Conservation (phyloP, 1,139 yeast genomes). For the Taiozyma sp. region DNA sequence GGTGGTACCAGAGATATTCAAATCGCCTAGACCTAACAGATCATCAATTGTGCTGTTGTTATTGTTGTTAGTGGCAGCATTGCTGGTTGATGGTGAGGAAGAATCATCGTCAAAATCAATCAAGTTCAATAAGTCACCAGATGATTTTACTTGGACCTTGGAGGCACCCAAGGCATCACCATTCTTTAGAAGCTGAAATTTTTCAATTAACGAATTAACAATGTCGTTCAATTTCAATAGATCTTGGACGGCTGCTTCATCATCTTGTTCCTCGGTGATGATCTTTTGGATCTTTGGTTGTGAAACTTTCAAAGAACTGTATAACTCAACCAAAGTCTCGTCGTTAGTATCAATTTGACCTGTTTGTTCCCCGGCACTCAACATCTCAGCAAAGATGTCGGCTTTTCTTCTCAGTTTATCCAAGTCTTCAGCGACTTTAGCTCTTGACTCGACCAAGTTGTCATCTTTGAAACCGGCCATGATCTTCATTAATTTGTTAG, state of each 20-base stretch:
- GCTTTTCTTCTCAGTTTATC: conserved; percentile 83
- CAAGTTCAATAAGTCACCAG: conserved; percentile 47
- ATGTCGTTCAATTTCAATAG: conserved; percentile 71
- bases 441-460: conserved; percentile 56
- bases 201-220: conserved; percentile 64
- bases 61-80: conserved; percentile 34
- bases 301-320: conserved; percentile 73
- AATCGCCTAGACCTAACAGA: conserved; percentile 61
- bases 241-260: conserved; percentile 62
- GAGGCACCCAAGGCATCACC: conserved; percentile 65
- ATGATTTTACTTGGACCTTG: conserved; percentile 42
- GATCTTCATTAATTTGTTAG: conserved; percentile 92
- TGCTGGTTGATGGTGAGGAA: conserved; percentile 26
- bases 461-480: conserved; percentile 98
- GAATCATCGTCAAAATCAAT: conserved; percentile 76
- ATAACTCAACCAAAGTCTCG: conserved; percentile 77
- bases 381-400: conserved; percentile 89
- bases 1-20: not conserved
- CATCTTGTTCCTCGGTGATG: conserved; percentile 69
- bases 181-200: conserved; percentile 59
- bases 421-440: conserved; percentile 79
- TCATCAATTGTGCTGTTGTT: conserved; percentile 57
- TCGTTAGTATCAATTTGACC: conserved; percentile 54
- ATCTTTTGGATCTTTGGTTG: conserved; percentile 86
- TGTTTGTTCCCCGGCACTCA: conserved; percentile 49